These are phyloP conservation scores for Chimonanthus praecox DNA, from an alignment of 164 flowering plant genomes.

Conservation along the genomic window DNA sequence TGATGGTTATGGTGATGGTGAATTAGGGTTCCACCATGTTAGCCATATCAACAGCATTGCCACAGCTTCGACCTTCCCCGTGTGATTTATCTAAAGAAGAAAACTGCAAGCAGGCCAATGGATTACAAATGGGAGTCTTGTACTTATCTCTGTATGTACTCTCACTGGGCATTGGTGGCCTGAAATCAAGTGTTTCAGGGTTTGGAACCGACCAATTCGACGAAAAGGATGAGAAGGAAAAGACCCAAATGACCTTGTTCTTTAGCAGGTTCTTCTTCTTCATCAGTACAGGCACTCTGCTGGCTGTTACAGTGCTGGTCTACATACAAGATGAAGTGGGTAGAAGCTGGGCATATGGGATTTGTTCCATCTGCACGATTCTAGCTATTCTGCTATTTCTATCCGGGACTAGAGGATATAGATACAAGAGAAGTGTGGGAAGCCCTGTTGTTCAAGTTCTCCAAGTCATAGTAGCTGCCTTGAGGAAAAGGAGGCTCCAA, in stretches of 20 bases:
- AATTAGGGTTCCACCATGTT: constrained; percentile 62
- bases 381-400: constrained; percentile 54
- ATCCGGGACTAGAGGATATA: constrained; percentile 53
- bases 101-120: constrained; percentile 49
- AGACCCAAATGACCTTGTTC: constrained; percentile 67
- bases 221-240: constrained; percentile 67
- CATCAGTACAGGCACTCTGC: constrained; percentile 62
- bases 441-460: constrained; percentile 68
- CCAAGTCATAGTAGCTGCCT: constrained; percentile 58
- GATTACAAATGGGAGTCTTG: constrained; percentile 65
- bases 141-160: constrained; percentile 63
- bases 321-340: constrained; percentile 83
- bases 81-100: constrained; percentile 23
- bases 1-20: constrained; percentile 9
- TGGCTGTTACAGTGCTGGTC: constrained; percentile 81
- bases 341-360: constrained; percentile 75
- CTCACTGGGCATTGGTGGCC: constrained; percentile 86
- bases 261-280: constrained; percentile 81
- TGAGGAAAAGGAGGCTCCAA: constrained; percentile 42
- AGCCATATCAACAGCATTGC: constrained; percentile 49
- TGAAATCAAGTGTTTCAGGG: constrained; percentile 87
- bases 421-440: constrained; percentile 62
- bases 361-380: constrained; percentile 56
- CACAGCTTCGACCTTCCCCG: constrained; percentile 67
- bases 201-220: constrained; percentile 91